These are phyloP conservation scores for Fraxinus sp. DNA, from an alignment of 305 asterid genomes.

Conservation along the genomic window DNA sequence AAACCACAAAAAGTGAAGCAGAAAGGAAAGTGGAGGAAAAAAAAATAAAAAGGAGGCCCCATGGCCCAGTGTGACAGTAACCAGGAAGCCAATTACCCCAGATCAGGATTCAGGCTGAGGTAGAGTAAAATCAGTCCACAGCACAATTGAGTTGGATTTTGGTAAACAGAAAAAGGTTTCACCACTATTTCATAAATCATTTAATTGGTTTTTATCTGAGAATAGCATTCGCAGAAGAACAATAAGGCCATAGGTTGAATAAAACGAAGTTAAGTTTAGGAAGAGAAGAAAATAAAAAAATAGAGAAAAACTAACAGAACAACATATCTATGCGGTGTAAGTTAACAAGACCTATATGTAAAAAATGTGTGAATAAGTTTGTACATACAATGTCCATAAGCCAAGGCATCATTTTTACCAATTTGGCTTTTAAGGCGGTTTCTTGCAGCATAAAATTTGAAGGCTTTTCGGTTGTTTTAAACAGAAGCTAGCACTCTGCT, in stretches of 20 bases:
- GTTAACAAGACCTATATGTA: neutral
- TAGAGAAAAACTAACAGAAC: neutral
- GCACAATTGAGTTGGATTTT: neutral
- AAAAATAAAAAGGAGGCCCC: neutral
- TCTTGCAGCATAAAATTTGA: neutral
- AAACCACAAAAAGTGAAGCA: neutral
- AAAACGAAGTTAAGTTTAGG: neutral
- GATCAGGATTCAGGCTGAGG: neutral
- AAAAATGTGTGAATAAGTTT: neutral
- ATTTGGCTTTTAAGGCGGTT: neutral
- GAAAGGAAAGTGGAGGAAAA: neutral
- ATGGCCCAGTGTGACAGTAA: neutral
- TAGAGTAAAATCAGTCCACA: neutral
- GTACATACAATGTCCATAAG: neutral
- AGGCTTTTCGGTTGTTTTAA: neutral
- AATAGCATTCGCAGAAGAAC: neutral
- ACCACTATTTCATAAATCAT: neutral
- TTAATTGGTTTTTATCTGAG: neutral
- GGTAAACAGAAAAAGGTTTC: neutral
- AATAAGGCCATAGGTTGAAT: neutral
- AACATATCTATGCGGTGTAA: neutral
- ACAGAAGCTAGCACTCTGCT: neutral
- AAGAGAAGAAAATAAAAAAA: neutral
- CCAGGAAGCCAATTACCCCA: neutral
- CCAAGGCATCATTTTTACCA: neutral